Conservation (phyloP, 2,329 filamentous ascomycete species). For the Lojkania enalia region DNA sequence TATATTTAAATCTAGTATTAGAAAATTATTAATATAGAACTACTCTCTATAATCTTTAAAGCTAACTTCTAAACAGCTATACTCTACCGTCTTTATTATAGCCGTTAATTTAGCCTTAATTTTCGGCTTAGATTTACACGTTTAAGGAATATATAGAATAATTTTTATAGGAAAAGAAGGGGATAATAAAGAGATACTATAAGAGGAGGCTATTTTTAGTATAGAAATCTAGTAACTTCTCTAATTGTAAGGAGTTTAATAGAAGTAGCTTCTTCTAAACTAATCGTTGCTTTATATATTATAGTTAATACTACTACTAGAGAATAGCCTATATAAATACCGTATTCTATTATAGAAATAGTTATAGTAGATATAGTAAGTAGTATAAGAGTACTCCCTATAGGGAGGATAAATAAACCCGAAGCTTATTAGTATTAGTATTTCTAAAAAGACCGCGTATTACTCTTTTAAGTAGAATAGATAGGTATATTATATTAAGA, state of each 20-base stretch:
- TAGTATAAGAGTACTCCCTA: background rate
- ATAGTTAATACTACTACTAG: background rate
- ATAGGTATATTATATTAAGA: too few relatives aligned
- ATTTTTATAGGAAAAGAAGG: background rate
- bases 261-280: background rate
- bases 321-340: background rate
- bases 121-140: conserved; percentile 5
- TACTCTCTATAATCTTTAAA: conserved; percentile 12
- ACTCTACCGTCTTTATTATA: conserved; percentile 6
- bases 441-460: background rate
- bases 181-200: background rate
- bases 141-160: background rate
- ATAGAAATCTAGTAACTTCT: background rate
- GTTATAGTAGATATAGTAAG: background rate
- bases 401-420: too few relatives aligned
- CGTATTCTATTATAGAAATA: background rate
- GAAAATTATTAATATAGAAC: conserved; percentile 9
- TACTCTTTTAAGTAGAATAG: too few relatives aligned
- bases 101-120: conserved; percentile 7
- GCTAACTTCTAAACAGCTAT: conserved; percentile 7
- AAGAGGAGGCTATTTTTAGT: background rate
- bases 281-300: background rate
- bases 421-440: background rate
- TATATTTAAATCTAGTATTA: conserved; percentile 7
- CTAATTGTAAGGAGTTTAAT: background rate